Conservation (phyloP, 371 early-diverging fungal species). For the Dichotomocladium elegans region DNA sequence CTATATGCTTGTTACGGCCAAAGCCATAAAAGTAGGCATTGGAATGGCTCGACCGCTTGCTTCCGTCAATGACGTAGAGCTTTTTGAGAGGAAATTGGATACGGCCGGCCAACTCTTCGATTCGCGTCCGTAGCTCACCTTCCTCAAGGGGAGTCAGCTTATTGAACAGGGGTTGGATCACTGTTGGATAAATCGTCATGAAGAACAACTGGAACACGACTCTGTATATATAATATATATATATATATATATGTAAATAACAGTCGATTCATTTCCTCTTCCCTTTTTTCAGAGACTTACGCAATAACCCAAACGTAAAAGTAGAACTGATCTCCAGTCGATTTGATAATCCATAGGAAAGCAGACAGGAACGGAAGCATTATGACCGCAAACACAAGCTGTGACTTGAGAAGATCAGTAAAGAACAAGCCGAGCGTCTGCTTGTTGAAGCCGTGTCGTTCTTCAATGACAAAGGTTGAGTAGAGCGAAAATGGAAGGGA, state of each 20-base stretch:
- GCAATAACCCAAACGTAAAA: conserved; percentile 87
- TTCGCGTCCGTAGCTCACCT: conserved; percentile 79
- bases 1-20: conserved; percentile 96
- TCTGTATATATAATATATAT: conserved; percentile 31
- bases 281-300: conserved; percentile 42
- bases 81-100: conserved; percentile 94
- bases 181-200: conserved; percentile 90
- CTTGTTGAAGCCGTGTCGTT: conserved; percentile 97
- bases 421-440: conserved; percentile 82
- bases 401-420: conserved; percentile 77
- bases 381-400: conserved; percentile 64
- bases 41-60: conserved; percentile 90
- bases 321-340: conserved; percentile 83
- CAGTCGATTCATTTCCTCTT: not conserved
- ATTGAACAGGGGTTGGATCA: conserved; percentile 98
- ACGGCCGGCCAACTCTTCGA: conserved; percentile 82
- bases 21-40: conserved; percentile 98
- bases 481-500: conserved; percentile 84
- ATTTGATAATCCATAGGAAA: conserved; percentile 79
- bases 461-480: conserved; percentile 93
- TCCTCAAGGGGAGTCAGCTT: conserved; percentile 89
- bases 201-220: conserved; percentile 85
- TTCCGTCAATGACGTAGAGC: conserved; percentile 95
- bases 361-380: conserved; percentile 80
- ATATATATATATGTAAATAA: not conserved